These are phyloP conservation scores for Pezicula neosporulosa DNA, from an alignment of 2,329 filamentous ascomycete genomes.

Conservation along the genomic window DNA sequence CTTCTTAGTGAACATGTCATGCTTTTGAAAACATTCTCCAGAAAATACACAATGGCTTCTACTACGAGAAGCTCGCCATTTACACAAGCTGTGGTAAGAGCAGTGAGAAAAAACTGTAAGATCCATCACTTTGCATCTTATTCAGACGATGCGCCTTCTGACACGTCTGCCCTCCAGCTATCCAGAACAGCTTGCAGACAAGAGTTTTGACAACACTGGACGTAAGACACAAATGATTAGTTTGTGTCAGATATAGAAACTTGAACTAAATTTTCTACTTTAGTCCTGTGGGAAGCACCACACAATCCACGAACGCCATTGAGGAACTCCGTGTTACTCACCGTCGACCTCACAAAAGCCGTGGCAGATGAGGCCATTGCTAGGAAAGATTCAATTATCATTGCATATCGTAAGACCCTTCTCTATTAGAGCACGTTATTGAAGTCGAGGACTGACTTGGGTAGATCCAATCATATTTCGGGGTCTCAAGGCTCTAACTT, in stretches of 20 bases:
- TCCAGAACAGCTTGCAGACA: constrained; percentile 83
- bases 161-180: constrained; percentile 53
- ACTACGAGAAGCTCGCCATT: constrained; percentile 36
- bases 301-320: constrained; percentile 52
- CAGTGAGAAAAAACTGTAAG: constrained; percentile 79
- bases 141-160: constrained; percentile 2
- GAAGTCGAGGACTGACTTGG: not conserved
- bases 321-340: constrained; percentile 70
- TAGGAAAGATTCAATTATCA: constrained; percentile 71
- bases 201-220: constrained; percentile 95
- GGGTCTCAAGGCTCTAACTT: constrained; percentile 82
- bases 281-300: constrained; percentile 68
- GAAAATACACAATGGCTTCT: constrained; percentile 17
- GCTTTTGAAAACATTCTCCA: constrained; percentile 7
- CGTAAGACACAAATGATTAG: constrained; percentile 31
- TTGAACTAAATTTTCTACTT: constrained; percentile 9
- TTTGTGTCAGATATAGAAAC: not conserved
- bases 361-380: constrained; percentile 89
- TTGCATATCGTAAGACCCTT: constrained; percentile 78
- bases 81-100: constrained; percentile 65
- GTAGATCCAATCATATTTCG: constrained; percentile 95
- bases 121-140: constrained; percentile 14
- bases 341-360: constrained; percentile 84
- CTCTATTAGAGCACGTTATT: not conserved
- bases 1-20: not conserved